phyloP scores from a whole-genome alignment of 805 yeast genomes.

The Yarrowia phangngaensis region DNA sequence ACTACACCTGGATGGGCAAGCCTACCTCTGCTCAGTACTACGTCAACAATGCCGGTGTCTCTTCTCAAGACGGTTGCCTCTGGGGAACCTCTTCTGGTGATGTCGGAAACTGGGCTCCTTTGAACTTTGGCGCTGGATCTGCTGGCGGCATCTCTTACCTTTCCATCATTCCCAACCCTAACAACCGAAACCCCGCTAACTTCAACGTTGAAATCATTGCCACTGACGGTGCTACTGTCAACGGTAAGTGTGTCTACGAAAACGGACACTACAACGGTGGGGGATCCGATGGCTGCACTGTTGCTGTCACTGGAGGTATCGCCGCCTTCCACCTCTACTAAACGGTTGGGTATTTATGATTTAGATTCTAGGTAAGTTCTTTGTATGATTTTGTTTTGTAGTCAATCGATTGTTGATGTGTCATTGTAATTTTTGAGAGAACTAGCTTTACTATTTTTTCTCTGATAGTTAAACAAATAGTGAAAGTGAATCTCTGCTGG shows the following conservation, averaged over 20 bases:
- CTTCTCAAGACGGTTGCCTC: constrained; percentile 83
- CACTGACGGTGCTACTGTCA: constrained; percentile 55
- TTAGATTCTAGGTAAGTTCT: constrained; percentile 27
- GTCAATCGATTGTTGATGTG: no score
- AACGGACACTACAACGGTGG: constrained; percentile 73
- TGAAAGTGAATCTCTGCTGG: no score
- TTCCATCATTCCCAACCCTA: constrained; percentile 93
- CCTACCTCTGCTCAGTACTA: constrained; percentile 93
- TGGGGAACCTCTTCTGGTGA: constrained; percentile 83
- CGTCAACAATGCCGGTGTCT: constrained; percentile 94
- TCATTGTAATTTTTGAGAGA: no score
- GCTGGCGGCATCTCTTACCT: constrained; percentile 70
- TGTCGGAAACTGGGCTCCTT: constrained; percentile 98
- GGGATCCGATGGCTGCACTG: constrained; percentile 81
- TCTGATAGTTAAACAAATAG: no score
- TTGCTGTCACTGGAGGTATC: constrained; percentile 75
- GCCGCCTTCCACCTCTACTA: constrained; percentile 78
- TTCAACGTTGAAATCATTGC: constrained; percentile 77
- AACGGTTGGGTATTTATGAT: constrained; percentile 23
- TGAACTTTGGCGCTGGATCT: constrained; percentile 89
- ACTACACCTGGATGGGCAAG: constrained; percentile 78
- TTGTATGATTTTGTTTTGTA: no score
- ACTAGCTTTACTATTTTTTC: no score
- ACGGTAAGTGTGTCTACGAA: constrained; percentile 76
- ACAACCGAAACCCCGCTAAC: constrained; percentile 66